Conservation (phyloP, 1,284 basidiomycete genomes). For the Fomitopsis pinicola region DNA sequence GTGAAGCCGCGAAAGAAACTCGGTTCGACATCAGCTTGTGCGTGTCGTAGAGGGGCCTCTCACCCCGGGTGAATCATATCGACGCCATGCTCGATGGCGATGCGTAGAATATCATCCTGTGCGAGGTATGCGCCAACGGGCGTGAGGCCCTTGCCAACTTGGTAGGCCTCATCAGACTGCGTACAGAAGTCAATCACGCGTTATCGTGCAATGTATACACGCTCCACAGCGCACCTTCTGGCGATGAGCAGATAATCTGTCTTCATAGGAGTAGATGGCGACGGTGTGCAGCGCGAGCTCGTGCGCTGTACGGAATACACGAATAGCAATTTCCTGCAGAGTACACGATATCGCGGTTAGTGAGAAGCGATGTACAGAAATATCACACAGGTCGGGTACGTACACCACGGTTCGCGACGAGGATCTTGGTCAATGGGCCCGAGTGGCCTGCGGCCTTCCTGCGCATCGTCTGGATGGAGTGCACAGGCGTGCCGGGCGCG, state of each 20-base stretch:
- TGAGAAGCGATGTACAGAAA: neutral
- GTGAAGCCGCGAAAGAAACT: neutral
- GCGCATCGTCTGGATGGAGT: conserved; percentile 88
- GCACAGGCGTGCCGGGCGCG: conserved; percentile 75
- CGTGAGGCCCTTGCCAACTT: conserved; percentile 93
- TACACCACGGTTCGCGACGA: conserved; percentile 95
- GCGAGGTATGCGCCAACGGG: conserved; percentile 97
- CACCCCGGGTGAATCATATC: conserved; percentile 99
- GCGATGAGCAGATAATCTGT: conserved; percentile 94
- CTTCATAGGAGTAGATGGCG: conserved; percentile 97
- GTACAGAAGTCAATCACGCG: conserved; percentile 3
- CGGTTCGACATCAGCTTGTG: conserved; percentile 14
- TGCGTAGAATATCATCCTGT: conserved; percentile 95
- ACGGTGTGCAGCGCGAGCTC: conserved; percentile 99
- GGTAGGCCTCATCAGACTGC: conserved; percentile 97
- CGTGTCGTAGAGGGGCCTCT: conserved; percentile 21
- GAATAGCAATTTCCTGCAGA: conserved; percentile 95
- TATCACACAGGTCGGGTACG: conserved; percentile 5
- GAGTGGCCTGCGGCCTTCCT: conserved; percentile 89
- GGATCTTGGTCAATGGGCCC: conserved; percentile 88
- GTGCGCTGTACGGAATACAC: conserved; percentile 98
- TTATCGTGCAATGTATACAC: neutral
- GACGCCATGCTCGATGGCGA: conserved; percentile 94
- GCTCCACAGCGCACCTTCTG: conserved; percentile 69
- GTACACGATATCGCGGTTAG: neutral